phyloP scores from a whole-genome alignment of 2,329 filamentous ascomycete species.

The Ilyonectria destructans region DNA sequence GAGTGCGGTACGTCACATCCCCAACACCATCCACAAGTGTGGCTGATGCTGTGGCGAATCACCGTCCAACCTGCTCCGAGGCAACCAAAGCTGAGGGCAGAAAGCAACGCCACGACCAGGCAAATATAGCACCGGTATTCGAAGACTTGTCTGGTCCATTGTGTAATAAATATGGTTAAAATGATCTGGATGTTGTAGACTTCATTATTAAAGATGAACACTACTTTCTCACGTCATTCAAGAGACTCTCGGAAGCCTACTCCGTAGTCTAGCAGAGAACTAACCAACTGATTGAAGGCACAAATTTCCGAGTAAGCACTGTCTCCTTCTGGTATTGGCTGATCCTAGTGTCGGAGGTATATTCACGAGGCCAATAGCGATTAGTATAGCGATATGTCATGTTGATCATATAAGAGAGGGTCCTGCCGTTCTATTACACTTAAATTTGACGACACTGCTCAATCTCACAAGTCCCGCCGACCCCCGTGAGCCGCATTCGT shows the following conservation, averaged over 20 bases:
- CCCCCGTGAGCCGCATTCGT: not conserved
- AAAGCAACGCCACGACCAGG: not conserved
- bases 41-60: conserved; percentile 38
- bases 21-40: conserved; percentile 29
- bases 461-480: not conserved
- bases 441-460: conserved; percentile 2
- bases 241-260: not conserved
- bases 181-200: not conserved
- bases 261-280: not conserved
- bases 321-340: too few species aligned
- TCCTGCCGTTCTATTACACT: not conserved
- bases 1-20: conserved; percentile 46
- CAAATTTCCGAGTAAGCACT: not conserved
- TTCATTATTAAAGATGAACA: not conserved
- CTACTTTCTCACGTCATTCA: not conserved
- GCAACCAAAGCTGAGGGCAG: conserved; percentile 9
- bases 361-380: too few species aligned
- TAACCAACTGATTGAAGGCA: not conserved
- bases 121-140: not conserved
- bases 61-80: conserved; percentile 10
- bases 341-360: too few species aligned
- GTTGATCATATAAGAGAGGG: not conserved
- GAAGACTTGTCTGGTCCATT: not conserved
- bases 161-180: not conserved
- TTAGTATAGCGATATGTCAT: not conserved